Evolutionary conservation across 108 stramenopile species (phyloP).

Genomic region (Stephanodiscus minutulus): DNA sequence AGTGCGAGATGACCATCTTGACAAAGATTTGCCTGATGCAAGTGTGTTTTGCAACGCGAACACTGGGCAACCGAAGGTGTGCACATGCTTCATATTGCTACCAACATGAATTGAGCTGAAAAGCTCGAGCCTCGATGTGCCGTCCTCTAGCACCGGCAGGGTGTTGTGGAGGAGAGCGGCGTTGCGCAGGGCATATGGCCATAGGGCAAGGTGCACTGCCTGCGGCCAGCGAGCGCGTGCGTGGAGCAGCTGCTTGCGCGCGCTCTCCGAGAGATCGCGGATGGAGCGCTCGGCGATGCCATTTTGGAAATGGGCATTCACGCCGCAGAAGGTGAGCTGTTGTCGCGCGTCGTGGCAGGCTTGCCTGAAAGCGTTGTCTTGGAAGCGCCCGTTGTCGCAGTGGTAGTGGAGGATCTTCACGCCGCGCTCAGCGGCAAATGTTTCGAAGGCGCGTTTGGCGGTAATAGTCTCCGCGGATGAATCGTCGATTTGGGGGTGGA

Average conservation of each 20-base stretch:
- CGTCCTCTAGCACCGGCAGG: neutral
- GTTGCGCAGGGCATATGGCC: constrained; percentile 43
- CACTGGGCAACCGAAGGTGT: constrained; percentile 36
- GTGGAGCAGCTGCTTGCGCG: constrained; percentile 27
- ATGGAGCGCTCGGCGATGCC: constrained; percentile 36
- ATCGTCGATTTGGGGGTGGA: neutral
- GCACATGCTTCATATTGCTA: constrained; percentile 6
- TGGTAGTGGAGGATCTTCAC: constrained; percentile 47
- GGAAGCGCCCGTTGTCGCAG: constrained; percentile 53
- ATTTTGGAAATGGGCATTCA: constrained; percentile 42
- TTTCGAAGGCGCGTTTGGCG: constrained; percentile 22
- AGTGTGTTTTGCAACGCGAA: constrained; percentile 18
- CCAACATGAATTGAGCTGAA: constrained; percentile 12
- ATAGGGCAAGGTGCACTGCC: constrained; percentile 26
- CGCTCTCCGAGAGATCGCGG: constrained; percentile 32
- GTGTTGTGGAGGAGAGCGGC: constrained; percentile 10
- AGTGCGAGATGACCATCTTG: constrained; percentile 30
- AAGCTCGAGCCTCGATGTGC: constrained; percentile 9
- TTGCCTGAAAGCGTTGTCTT: constrained; percentile 14
- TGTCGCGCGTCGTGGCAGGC: neutral
- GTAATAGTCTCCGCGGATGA: constrained; percentile 3
- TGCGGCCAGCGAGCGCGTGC: constrained; percentile 29
- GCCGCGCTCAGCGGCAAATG: constrained; percentile 5
- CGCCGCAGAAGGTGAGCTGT: constrained; percentile 36
- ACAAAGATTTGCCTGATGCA: constrained; percentile 3